Evolutionary conservation across 2,329 filamentous ascomycete genomes (phyloP).

Genomic region (Sordariomycetes sp.): DNA sequence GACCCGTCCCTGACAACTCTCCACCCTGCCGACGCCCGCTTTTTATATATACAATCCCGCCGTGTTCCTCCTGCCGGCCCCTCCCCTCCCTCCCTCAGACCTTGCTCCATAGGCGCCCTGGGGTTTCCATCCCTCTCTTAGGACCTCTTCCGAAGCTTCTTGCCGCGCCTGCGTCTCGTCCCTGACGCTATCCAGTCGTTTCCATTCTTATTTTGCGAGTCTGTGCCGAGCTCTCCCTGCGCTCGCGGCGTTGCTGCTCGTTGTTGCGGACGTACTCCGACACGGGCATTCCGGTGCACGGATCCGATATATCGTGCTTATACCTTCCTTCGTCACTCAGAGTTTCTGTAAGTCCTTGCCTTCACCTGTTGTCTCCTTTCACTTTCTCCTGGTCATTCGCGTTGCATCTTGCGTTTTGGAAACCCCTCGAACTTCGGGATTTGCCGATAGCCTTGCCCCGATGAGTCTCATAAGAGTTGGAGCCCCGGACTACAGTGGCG

Average conservation of each 20-base stretch:
- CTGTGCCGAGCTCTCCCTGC: too few species aligned
- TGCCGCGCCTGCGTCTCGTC: background rate
- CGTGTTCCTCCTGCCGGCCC: background rate
- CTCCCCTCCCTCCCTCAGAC: background rate
- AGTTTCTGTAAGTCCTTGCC: too few species aligned
- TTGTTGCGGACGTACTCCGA: too few species aligned
- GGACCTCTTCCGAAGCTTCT: background rate
- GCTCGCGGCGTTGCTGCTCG: too few species aligned
- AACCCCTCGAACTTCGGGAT: background rate
- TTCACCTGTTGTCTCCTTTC: background rate
- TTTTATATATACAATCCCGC: constrained; percentile 2
- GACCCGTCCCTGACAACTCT: constrained; percentile 1
- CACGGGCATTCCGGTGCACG: too few species aligned
- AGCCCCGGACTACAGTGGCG: background rate
- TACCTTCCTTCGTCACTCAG: too few species aligned
- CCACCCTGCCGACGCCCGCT: constrained; percentile 1
- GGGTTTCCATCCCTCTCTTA: background rate
- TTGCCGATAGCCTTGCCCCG: background rate
- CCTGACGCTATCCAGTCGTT: constrained; percentile 1
- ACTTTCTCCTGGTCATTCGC: too few species aligned
- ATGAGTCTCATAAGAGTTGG: background rate
- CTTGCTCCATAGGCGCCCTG: background rate
- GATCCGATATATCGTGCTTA: too few species aligned
- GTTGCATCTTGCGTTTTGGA: background rate
- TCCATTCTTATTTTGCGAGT: background rate